phyloP scores from a whole-genome alignment of 306 rosid species.

The Dryas drummondii region DNA sequence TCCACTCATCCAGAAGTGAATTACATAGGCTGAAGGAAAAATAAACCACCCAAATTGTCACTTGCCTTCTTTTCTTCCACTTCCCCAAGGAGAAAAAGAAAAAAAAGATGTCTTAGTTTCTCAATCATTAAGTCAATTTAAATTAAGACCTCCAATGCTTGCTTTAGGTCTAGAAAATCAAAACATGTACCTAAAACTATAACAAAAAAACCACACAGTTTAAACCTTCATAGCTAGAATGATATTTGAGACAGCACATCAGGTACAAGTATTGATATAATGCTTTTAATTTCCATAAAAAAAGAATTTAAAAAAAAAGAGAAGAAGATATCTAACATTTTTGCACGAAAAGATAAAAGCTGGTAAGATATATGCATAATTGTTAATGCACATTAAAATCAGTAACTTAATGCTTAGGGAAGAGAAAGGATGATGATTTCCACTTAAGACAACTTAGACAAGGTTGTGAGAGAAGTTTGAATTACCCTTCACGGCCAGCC shows the following conservation, averaged over 20 bases:
- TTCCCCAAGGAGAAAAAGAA: neutral
- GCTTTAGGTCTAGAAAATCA: neutral
- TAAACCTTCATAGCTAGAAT: neutral
- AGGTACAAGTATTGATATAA: neutral
- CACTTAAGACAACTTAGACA: neutral
- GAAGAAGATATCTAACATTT: too few relatives aligned
- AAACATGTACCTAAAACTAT: neutral
- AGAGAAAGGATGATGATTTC: neutral
- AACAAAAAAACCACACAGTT: neutral
- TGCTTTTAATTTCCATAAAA: neutral
- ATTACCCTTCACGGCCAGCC: conserved; percentile 99
- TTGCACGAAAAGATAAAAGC: neutral
- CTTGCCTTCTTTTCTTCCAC: neutral
- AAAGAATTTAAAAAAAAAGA: neutral
- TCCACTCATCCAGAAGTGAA: too few relatives aligned
- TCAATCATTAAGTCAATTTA: neutral
- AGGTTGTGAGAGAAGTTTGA: conserved; percentile 17
- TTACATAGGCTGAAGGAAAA: too few relatives aligned
- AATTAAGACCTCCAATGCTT: neutral
- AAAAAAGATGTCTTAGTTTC: neutral
- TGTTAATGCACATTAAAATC: too few relatives aligned
- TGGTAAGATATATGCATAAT: too few relatives aligned
- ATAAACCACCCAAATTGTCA: neutral
- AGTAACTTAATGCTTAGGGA: neutral
- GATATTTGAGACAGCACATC: neutral